phyloP scores from a whole-genome alignment of 257 asterid species.

The Fraxinus quadrangulata region DNA sequence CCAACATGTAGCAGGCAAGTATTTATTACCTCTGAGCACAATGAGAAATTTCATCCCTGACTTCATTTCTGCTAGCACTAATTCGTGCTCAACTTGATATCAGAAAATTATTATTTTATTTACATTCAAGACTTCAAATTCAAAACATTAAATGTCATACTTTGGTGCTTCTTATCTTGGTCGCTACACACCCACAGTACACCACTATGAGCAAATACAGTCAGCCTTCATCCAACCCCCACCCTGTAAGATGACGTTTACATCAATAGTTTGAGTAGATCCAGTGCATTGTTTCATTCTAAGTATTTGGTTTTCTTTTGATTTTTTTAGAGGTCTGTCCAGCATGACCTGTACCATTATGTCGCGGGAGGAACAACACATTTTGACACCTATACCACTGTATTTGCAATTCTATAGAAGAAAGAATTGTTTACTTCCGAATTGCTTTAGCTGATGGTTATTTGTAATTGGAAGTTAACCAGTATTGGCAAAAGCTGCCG shows the following conservation, averaged over 20 bases:
- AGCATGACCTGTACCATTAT: no score
- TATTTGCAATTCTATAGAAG: neutral
- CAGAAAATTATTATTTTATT: neutral
- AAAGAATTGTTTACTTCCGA: neutral
- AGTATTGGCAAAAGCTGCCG: constrained; percentile 7
- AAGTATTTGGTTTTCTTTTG: no score
- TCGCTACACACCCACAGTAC: neutral
- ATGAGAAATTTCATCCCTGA: neutral
- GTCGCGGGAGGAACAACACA: neutral
- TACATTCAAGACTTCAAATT: neutral
- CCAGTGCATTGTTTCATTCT: neutral
- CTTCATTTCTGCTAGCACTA: neutral
- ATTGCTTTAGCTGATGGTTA: neutral
- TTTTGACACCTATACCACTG: neutral
- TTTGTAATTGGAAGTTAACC: neutral
- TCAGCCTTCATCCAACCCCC: neutral
- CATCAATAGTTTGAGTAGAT: neutral
- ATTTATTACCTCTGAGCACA: neutral
- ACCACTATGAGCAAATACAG: neutral
- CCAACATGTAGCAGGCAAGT: constrained; percentile 93
- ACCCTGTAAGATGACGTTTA: neutral
- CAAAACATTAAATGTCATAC: neutral
- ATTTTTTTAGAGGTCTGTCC: no score
- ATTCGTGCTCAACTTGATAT: constrained; percentile 6
- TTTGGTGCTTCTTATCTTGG: constrained; percentile 2